Base-by-base conservation (phyloP, 345 rosid species). In the Melaleuca quinquenervia region DNA sequence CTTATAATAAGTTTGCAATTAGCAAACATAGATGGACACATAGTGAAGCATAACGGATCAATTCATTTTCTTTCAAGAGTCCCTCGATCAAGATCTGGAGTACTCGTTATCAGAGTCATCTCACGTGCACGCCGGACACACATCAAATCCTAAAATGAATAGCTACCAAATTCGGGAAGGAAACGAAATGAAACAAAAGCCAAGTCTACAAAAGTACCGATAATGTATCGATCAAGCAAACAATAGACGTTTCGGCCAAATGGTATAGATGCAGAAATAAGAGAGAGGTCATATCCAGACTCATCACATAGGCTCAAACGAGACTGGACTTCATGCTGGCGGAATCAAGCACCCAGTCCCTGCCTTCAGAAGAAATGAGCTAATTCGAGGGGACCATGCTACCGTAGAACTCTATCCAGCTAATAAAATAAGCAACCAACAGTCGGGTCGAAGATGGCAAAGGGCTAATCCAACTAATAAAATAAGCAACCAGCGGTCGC, bases 151-250 rank as follows among this genome's bases (percentile, higher is more conserved):
- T 6, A 52, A 6, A 52, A 52, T 3, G 3, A 16, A 1, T 52
- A 52, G 53, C 53, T 16, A 52, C 53, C 15, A 52, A 52, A 52
- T 52, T 52, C 53, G 15, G 53, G 16, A 52, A 52, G 15, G 21
- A 52, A 6, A 55, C 12, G 60, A 55, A 55, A 55, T 12, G 0
- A 22, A 54, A 54, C 58, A 55, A 10, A 53, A 24, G 27, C 5
- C 9, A 24, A 24, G 0, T 24, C 4, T 55, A 55, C 0, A 3
- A 0, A n/a, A 22, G 0, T 0, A 55, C 22, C 41, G 24, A 24
- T 4, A 55, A 1, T 55, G 27, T 22, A 9, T 55, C 0, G 14
- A 55, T 1, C 22, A 10, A 10, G 13, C 60, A 24, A 55, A 0
- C 21, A 11, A n/a, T 54, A 8, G 58, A 54, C 11, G 21, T 54